Conservation (phyloP, 495 filamentous ascomycete species). For the Durotheca rogersii region DNA sequence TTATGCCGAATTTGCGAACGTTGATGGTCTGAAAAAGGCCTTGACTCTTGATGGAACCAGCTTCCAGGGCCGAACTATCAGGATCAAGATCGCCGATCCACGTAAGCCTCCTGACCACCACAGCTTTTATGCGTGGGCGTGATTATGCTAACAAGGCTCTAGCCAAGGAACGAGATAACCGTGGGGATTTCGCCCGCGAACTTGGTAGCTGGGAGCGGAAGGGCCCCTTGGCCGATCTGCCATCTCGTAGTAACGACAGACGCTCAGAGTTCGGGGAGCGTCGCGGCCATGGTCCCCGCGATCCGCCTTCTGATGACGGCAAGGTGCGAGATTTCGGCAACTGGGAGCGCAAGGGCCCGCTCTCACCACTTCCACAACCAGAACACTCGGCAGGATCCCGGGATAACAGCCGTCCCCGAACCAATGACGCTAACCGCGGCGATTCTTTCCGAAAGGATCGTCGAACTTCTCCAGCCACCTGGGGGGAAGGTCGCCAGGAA, state of each 20-base stretch:
- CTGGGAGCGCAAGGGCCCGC: constrained; percentile 94
- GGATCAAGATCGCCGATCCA: constrained; percentile 63
- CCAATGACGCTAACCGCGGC: constrained; percentile 58
- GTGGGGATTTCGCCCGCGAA: constrained; percentile 59
- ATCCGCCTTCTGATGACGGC: constrained; percentile 62
- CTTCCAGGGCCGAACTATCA: constrained; percentile 83
- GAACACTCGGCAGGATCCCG: constrained; percentile 56
- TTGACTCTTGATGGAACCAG: constrained; percentile 74
- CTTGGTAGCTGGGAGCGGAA: constrained; percentile 84
- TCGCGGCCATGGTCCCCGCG: constrained; percentile 35
- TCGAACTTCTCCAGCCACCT: constrained; percentile 69
- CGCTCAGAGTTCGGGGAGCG: constrained; percentile 50
- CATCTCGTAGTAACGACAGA: constrained; percentile 54
- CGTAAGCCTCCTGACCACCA: constrained; percentile 34
- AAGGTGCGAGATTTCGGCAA: constrained; percentile 84
- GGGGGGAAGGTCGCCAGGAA: constrained; percentile 83
- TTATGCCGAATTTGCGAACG: constrained; percentile 88
- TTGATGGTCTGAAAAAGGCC: constrained; percentile 89
- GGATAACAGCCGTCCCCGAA: constrained; percentile 69
- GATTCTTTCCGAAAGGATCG: constrained; percentile 58
- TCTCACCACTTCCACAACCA: constrained; percentile 65
- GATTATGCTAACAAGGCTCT: constrained; percentile 33
- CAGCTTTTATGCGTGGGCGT: constrained; percentile 3
- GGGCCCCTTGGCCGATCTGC: constrained; percentile 79
- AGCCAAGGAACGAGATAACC: constrained; percentile 69